Conservation (phyloP, 1,284 basidiomycete genomes). For the Singerocomus inundabilis region DNA sequence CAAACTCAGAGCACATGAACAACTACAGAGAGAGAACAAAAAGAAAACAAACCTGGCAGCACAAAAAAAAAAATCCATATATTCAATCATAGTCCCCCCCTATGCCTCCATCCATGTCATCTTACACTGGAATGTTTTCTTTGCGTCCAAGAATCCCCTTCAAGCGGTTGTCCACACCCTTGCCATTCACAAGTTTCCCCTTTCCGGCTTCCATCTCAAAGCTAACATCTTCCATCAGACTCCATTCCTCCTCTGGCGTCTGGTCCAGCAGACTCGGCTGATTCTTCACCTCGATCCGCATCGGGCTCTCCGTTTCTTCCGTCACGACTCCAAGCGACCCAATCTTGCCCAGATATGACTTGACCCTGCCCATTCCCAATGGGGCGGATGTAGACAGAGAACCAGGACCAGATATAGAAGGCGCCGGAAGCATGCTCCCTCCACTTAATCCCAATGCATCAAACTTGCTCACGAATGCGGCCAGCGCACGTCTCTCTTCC, state of each 20-base stretch:
- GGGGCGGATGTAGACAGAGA: not conserved
- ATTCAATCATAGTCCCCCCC: not conserved
- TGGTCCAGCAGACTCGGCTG: conserved; percentile 64
- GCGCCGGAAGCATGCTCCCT: conserved; percentile 35
- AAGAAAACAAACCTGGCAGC: conserved; percentile 9
- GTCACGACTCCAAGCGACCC: conserved; percentile 23
- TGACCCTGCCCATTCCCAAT: conserved; percentile 33
- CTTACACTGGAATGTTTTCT: conserved; percentile 23
- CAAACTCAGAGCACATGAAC: conserved; percentile 1
- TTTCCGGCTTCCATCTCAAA: conserved; percentile 41
- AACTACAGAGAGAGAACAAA: not conserved
- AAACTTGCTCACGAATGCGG: conserved; percentile 75
- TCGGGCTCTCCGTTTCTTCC: conserved; percentile 43
- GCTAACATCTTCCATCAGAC: conserved; percentile 50
- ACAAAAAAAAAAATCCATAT: conserved; percentile 8
- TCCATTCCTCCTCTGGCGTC: conserved; percentile 57
- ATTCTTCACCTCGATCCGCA: conserved; percentile 43
- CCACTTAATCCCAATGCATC: conserved; percentile 60
- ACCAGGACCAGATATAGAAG: conserved; percentile 9
- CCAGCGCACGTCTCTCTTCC: conserved; percentile 69
- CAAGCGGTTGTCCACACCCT: conserved; percentile 8
- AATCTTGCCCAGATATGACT: conserved; percentile 43
- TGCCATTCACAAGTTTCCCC: conserved; percentile 13
- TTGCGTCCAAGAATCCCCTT: conserved; percentile 27
- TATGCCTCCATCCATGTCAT: not conserved